phyloP scores from a whole-genome alignment of 139 green algal genomes.

The Pleodorina starrii region DNA sequence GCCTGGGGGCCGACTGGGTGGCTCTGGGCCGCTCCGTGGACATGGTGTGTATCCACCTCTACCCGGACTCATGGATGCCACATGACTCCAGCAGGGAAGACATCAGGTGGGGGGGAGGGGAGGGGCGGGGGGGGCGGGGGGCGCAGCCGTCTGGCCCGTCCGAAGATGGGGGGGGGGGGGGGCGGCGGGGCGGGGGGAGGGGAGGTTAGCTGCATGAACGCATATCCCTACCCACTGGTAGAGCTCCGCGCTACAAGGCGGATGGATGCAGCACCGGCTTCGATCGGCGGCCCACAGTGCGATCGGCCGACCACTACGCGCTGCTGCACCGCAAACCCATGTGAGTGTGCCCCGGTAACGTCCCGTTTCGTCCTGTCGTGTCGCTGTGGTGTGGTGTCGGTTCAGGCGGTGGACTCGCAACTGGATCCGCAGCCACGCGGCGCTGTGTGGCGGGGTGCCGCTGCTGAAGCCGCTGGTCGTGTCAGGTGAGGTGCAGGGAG shows the following conservation, averaged over 20 bases:
- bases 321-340: too few species aligned
- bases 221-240: too few species aligned
- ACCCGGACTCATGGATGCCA: slow-evolving; percentile 74
- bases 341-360: too few species aligned
- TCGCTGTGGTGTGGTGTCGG: neutral
- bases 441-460: neutral
- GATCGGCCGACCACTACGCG: too few species aligned
- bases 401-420: slow-evolving; percentile 9
- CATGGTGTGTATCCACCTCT: slow-evolving; percentile 79
- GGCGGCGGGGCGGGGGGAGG: too few species aligned
- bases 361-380: neutral
- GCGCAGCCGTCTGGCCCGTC: too few species aligned
- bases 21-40: slow-evolving; percentile 69
- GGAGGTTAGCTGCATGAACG: too few species aligned
- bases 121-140: too few species aligned
- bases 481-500: slow-evolving; percentile 3
- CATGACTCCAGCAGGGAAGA: neutral
- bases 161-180: too few species aligned
- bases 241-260: too few species aligned
- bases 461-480: slow-evolving; percentile 35
- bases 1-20: slow-evolving; percentile 75
- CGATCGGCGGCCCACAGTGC: too few species aligned
- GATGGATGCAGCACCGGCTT: too few species aligned
- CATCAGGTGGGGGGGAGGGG: slow-evolving; percentile 1
- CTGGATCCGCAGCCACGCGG: slow-evolving; percentile 16